Evolutionary conservation across 2,329 filamentous ascomycete species (phyloP), one percentile per base, ranked within the genome.

Genomic region (Gaeumannomyces sp.): DNA sequence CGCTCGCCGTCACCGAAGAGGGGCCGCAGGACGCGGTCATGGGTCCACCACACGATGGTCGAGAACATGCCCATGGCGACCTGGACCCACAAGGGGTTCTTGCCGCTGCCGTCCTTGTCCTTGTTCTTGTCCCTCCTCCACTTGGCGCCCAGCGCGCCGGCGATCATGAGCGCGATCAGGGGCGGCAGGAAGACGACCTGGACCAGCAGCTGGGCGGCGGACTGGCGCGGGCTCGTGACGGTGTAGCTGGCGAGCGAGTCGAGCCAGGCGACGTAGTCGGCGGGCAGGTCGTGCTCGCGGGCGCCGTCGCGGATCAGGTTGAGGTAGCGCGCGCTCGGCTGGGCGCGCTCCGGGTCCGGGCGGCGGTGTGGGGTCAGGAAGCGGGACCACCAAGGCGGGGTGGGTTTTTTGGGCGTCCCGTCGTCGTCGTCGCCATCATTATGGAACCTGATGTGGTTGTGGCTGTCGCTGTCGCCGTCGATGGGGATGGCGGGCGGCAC

Each of bases 1-100:
- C 83, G 85, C 80, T 98, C 94, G 0, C 95, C 95, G 72, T 98
- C 91, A 0, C 94, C 94, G 80, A 96, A 97, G 0, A 89, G 57
- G 0, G 76, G 78, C 74, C 86, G 88, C 69, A 80, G 73, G 2
- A 80, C 73, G 1, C 33, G 35, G 63, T 84, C 82, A 62, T 85
- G 83, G 4, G 67, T 69, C 66, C 74, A 69, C 82, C 82, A 85
- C 13, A 79, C 66, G 4, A 76, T 14, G 22, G 77, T 80, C 66
- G 89, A 86, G 1, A 89, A 16, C 1, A 79, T 74, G 0, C 80
- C 82, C 65, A 82, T 79, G 0, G 83, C 63, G 22, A 74, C 74
- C 3, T 78, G 81, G 62, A 94, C 67, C 91, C 91, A 96, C 16
- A 72, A 71, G 0, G 93, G 93, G 63, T 85, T 78, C 64, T 80